Conservation (phyloP, 768 basidiomycete species). For the Albatrellus ellisii region DNA sequence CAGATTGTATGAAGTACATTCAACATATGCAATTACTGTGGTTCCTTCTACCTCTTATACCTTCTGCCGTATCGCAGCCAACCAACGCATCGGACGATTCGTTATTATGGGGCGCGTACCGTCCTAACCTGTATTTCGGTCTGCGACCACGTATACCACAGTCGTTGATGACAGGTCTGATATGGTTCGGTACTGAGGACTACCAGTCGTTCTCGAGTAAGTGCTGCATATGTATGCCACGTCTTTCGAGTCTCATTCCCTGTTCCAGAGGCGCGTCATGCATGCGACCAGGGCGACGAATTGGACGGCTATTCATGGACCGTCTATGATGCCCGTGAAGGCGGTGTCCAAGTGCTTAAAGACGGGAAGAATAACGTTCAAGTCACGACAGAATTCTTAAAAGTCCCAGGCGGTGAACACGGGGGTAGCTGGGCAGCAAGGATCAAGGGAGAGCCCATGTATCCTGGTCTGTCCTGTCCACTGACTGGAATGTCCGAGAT, state of each 20-base stretch:
- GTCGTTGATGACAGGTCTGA: slow-evolving; percentile 84
- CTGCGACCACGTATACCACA: slow-evolving; percentile 74
- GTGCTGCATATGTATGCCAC: slow-evolving; percentile 18
- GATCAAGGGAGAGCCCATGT: slow-evolving; percentile 70
- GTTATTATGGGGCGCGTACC: slow-evolving; percentile 74
- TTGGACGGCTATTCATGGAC: slow-evolving; percentile 80
- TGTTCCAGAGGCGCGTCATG: slow-evolving; percentile 57
- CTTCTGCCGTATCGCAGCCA: slow-evolving; percentile 23
- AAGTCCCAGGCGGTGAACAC: slow-evolving; percentile 68
- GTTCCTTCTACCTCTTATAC: slow-evolving; percentile 32
- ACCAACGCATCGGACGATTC: slow-evolving; percentile 35
- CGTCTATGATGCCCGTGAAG: slow-evolving; percentile 73
- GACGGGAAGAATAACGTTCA: slow-evolving; percentile 77
- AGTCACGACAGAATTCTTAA: slow-evolving; percentile 76
- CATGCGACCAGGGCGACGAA: slow-evolving; percentile 80
- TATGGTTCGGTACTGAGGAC: slow-evolving; percentile 89
- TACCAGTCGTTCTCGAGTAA: slow-evolving; percentile 56
- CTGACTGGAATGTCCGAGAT: not conserved
- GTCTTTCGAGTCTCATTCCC: slow-evolving; percentile 1
- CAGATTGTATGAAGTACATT: not conserved
- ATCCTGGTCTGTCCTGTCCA: slow-evolving; percentile 32
- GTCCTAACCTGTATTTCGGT: slow-evolving; percentile 94
- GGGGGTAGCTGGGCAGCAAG: slow-evolving; percentile 87
- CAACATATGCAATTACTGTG: slow-evolving; percentile 30
- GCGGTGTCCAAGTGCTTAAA: slow-evolving; percentile 73